phyloP scores from a whole-genome alignment of 345 rosid species.

The Rhizophora mangle region DNA sequence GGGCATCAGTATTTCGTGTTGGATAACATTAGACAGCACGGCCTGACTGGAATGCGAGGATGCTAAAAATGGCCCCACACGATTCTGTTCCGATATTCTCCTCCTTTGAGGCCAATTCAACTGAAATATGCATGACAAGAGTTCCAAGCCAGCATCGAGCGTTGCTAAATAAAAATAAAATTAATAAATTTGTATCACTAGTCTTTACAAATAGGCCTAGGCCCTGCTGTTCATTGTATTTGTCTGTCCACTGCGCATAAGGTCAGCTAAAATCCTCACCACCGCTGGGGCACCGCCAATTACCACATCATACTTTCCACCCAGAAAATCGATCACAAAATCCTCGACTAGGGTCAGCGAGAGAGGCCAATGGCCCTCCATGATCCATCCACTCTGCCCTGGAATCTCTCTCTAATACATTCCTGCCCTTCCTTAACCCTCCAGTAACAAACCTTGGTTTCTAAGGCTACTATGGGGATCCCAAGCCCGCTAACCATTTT shows the following conservation, averaged over 20 bases:
- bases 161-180: too few species aligned
- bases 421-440: conserved; percentile 67
- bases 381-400: conserved; percentile 60
- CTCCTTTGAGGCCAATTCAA: too few species aligned
- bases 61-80: too few species aligned
- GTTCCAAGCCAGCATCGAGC: too few species aligned
- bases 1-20: too few species aligned
- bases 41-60: too few species aligned
- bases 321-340: conserved; percentile 71
- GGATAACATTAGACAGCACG: too few species aligned
- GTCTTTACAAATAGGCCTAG: too few species aligned
- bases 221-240: too few species aligned
- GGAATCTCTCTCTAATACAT: conserved; percentile 59
- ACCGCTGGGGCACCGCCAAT: conserved; percentile 59
- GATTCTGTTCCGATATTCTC: too few species aligned
- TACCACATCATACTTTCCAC: conserved; percentile 73
- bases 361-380: conserved; percentile 45
- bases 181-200: too few species aligned
- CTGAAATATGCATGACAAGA: too few species aligned
- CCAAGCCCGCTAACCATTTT: conserved; percentile 45
- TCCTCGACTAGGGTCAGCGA: conserved; percentile 85
- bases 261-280: conserved; percentile 65
- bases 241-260: conserved; percentile 53
- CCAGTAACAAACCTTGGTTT: conserved; percentile 70
- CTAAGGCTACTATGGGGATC: conserved; percentile 58